Percentiles rank a stretch among this genome's conserved stretches.
Conservation (phyloP, 768 basidiomycete genomes). For the Hygrophorus russula region DNA sequence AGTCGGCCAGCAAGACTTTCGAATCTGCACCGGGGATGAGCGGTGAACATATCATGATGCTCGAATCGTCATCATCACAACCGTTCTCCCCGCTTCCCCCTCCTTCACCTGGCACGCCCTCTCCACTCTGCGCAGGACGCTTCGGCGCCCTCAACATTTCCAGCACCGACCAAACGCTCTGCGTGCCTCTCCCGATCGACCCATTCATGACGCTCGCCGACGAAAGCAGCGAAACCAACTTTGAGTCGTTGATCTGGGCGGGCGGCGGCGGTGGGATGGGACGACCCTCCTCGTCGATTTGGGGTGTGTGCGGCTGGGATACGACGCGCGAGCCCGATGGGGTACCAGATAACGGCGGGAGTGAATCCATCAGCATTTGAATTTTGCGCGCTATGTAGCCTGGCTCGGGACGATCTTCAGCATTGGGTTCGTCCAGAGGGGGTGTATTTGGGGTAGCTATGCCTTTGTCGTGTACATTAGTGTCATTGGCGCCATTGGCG, state of each 20-base stretch:
- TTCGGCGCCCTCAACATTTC: slow-evolving; percentile 28
- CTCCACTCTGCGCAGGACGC: neutral
- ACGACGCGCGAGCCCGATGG: slow-evolving; percentile 5
- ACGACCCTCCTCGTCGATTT: slow-evolving; percentile 23
- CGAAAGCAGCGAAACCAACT: slow-evolving; percentile 39
- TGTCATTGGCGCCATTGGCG: too few species aligned
- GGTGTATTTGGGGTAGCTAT: too few species aligned
- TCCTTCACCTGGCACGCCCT: slow-evolving; percentile 8
- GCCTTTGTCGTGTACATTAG: too few species aligned
- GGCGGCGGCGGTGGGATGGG: slow-evolving; percentile 4
- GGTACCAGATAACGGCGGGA: slow-evolving; percentile 17
- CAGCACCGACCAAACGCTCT: slow-evolving; percentile 51
- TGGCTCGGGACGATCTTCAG: slow-evolving; percentile 23
- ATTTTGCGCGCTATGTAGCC: slow-evolving; percentile 38
- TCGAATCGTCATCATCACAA: slow-evolving; percentile 26
- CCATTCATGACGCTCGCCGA: slow-evolving; percentile 61
- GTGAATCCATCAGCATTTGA: slow-evolving; percentile 36
- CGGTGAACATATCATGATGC: slow-evolving; percentile 70
- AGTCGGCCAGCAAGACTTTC: slow-evolving; percentile 57
- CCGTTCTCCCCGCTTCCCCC: slow-evolving; percentile 14
- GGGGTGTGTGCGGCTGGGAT: neutral
- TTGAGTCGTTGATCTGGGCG: slow-evolving; percentile 23
- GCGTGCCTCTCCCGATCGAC: slow-evolving; percentile 19
- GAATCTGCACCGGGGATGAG: slow-evolving; percentile 52
- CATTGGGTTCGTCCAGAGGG: too few species aligned